Evolutionary conservation across 148 eudicot genomes (phyloP).

Genomic region (Rhododendron henanense): DNA sequence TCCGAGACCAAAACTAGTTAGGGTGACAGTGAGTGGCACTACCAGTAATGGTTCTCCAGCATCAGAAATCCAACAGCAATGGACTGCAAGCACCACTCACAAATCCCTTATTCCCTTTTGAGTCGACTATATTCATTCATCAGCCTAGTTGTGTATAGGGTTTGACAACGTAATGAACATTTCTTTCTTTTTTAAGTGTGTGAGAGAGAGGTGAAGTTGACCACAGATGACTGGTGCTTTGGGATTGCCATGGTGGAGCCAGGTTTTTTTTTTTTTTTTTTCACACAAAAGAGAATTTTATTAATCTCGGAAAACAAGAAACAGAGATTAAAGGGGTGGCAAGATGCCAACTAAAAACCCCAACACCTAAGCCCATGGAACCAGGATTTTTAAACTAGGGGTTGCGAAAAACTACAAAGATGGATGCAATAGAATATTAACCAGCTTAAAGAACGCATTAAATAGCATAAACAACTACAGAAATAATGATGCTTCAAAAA

Average conservation of each 20-base stretch:
- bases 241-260: not conserved
- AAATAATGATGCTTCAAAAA: too few species aligned
- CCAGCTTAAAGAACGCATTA: too few species aligned
- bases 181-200: not conserved
- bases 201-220: not conserved
- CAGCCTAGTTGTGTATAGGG: not conserved
- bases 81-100: not conserved
- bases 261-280: too few species aligned
- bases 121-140: not conserved
- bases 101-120: not conserved
- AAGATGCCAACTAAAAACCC: too few species aligned
- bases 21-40: not conserved
- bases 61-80: not conserved
- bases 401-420: too few species aligned
- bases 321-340: too few species aligned
- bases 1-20: not conserved
- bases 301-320: too few species aligned
- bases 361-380: not conserved
- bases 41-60: not conserved
- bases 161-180: not conserved
- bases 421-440: too few species aligned
- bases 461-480: too few species aligned
- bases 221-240: not conserved
- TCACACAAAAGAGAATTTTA: too few species aligned
- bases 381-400: too few species aligned